phyloP scores from a whole-genome alignment of 805 yeast species.

The Yamadazyma philogaea region DNA sequence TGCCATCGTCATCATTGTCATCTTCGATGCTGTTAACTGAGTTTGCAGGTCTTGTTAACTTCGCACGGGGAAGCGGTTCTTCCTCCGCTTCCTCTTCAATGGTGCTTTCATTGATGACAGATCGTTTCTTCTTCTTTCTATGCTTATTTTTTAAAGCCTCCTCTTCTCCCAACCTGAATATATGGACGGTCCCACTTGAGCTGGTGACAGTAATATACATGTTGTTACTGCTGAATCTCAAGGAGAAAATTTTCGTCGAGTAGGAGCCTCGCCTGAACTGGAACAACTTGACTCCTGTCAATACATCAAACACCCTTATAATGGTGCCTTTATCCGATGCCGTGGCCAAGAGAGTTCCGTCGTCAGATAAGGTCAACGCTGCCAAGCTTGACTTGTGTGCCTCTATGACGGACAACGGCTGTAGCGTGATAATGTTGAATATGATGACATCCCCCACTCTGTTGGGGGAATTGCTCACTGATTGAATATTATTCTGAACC shows the following conservation, averaged over 20 bases:
- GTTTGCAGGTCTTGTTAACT: slow-evolving; percentile 13
- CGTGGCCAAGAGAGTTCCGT: slow-evolving; percentile 81
- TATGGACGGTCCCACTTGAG: slow-evolving; percentile 88
- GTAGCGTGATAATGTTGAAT: slow-evolving; percentile 70
- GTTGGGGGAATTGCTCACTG: slow-evolving; percentile 41
- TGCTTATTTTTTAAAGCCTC: slow-evolving; percentile 41
- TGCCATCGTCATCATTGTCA: slow-evolving; percentile 22
- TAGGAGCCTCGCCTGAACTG: slow-evolving; percentile 87
- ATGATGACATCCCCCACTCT: slow-evolving; percentile 70
- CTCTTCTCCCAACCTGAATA: slow-evolving; percentile 68
- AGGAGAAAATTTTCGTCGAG: slow-evolving; percentile 73
- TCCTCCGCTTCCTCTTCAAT: slow-evolving; percentile 29
- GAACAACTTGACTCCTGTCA: slow-evolving; percentile 57
- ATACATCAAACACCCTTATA: slow-evolving; percentile 72
- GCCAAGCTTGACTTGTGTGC: slow-evolving; percentile 84
- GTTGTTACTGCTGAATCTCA: slow-evolving; percentile 71
- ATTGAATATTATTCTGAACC: slow-evolving; percentile 36
- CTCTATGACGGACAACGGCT: slow-evolving; percentile 76
- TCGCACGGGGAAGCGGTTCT: slow-evolving; percentile 1
- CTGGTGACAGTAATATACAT: slow-evolving; percentile 77
- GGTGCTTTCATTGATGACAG: slow-evolving; percentile 14
- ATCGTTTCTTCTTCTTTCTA: slow-evolving; percentile 20
- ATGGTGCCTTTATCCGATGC: slow-evolving; percentile 90
- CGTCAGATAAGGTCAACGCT: slow-evolving; percentile 61
- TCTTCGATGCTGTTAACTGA: slow-evolving; percentile 18